phyloP scores from a whole-genome alignment of 225 moss, liverwort and hornwort species.

The Sphagnum contortum region DNA sequence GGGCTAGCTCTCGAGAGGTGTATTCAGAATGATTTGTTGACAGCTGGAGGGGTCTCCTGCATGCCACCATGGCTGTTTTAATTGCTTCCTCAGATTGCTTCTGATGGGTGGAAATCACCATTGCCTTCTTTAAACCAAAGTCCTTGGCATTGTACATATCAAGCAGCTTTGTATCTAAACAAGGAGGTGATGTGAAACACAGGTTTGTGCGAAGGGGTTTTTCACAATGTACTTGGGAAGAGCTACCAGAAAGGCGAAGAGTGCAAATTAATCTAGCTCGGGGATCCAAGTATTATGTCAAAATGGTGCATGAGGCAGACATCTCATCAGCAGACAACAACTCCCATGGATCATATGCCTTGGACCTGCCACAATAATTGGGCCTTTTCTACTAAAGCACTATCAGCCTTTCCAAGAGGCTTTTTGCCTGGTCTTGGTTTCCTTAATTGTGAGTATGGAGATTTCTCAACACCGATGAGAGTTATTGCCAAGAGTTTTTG shows the following conservation, averaged over 20 bases:
- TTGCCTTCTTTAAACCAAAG: background rate
- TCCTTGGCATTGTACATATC: background rate
- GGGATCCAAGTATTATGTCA: constrained; percentile 74
- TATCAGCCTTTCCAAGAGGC: too few species aligned
- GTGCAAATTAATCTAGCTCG: constrained; percentile 56
- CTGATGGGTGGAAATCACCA: background rate
- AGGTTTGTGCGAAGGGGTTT: constrained; percentile 94
- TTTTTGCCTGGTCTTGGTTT: too few species aligned
- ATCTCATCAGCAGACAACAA: constrained; percentile 23
- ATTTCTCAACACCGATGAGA: too few species aligned
- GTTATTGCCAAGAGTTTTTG: too few species aligned
- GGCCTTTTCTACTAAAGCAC: background rate
- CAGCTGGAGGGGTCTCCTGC: background rate
- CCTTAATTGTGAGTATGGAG: too few species aligned
- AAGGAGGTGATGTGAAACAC: constrained; percentile 1
- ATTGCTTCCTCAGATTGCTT: background rate
- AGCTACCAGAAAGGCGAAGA: constrained; percentile 43
- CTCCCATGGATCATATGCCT: constrained; percentile 8
- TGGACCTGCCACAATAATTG: constrained; percentile 14
- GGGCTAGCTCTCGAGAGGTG: too few species aligned
- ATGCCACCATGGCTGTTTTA: background rate
- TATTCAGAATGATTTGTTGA: background rate
- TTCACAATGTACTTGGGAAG: constrained; percentile 47
- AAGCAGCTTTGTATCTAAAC: background rate
- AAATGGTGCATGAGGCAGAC: constrained; percentile 40